phyloP scores from a whole-genome alignment of 2,329 filamentous ascomycete species.

The Scopulariopsis brevicaulis region DNA sequence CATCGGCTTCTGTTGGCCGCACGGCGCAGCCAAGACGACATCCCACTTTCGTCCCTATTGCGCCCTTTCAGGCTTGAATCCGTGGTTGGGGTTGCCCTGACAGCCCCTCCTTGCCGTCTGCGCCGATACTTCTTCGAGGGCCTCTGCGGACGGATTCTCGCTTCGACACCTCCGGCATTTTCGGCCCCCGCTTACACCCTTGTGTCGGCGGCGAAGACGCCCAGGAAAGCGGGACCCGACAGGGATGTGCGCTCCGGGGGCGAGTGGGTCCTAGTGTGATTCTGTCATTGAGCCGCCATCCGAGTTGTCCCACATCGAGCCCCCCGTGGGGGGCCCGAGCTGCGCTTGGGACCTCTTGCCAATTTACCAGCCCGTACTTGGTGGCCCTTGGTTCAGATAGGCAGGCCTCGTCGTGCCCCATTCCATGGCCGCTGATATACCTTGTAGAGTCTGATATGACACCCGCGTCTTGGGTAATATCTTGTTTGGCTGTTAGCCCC shows the following conservation, averaged over 20 bases:
- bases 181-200: neutral
- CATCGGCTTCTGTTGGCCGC: neutral
- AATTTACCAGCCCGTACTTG: neutral
- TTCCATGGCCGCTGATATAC: too few relatives aligned
- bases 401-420: neutral
- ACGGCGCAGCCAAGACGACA: neutral
- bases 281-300: neutral
- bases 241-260: neutral
- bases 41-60: neutral
- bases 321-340: neutral
- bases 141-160: neutral
- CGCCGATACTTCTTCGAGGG: neutral
- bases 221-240: neutral
- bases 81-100: neutral
- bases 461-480: neutral
- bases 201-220: neutral
- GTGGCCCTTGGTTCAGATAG: neutral
- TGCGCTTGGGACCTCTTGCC: neutral
- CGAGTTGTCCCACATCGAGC: neutral
- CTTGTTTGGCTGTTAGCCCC: neutral
- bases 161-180: neutral
- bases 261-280: neutral
- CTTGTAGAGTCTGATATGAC: neutral
- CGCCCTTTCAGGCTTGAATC: neutral
- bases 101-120: neutral